A percentile compares a stretch with the other conserved stretches of the same genome.
Evolutionary conservation across 768 basidiomycete genomes (phyloP).

Genomic region (Sarcodon sp.): DNA sequence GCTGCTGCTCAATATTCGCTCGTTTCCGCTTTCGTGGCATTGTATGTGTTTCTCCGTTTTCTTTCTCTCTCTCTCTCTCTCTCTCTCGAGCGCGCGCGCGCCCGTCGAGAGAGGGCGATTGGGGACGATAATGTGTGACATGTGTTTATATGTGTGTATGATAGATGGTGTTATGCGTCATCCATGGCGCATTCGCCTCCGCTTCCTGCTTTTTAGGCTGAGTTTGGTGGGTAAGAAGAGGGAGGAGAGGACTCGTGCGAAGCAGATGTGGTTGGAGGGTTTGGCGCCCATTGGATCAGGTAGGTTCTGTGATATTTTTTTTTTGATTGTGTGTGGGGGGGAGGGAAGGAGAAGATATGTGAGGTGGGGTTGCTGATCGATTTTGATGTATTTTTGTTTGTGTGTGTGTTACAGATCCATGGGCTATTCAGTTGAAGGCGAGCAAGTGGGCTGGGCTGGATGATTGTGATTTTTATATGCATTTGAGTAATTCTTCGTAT

Average conservation of each 20-base stretch:
- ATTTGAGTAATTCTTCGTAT: constrained; percentile 76
- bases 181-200: constrained; percentile 12
- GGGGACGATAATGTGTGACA: too few species aligned
- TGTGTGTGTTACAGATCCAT: neutral
- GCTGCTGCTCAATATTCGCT: constrained; percentile 45
- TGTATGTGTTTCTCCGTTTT: constrained; percentile 31
- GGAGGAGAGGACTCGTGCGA: constrained; percentile 15
- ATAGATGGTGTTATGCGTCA: neutral
- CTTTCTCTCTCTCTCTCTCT: constrained; percentile 1
- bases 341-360: neutral
- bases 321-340: neutral
- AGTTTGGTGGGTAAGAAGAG: neutral
- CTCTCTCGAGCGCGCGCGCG: constrained; percentile 12
- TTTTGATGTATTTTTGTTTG: too few species aligned
- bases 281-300: constrained; percentile 50
- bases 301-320: constrained; percentile 18
- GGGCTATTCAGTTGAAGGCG: neutral
- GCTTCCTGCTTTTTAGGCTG: constrained; percentile 6
- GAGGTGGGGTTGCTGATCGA: too few species aligned
- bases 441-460: constrained; percentile 35
- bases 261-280: constrained; percentile 29
- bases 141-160: neutral
- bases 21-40: constrained; percentile 59
- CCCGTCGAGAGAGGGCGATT: too few species aligned
- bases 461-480: constrained; percentile 61